Percentiles rank a stretch among this genome's conserved stretches.
Conservation (phyloP, 2,329 filamentous ascomycete species). For the Mycocentrospora acerina region DNA sequence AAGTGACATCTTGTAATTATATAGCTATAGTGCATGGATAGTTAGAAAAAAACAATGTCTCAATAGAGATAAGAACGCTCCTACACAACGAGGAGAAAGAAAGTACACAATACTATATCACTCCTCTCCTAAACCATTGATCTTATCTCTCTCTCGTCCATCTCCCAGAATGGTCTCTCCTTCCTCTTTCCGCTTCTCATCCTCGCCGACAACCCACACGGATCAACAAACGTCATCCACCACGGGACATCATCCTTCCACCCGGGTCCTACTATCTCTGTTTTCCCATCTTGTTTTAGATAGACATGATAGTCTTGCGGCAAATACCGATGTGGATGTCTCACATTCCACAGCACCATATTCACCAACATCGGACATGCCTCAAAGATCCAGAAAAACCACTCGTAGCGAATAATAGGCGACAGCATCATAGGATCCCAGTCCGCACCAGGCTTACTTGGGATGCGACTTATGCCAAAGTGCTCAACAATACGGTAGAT, state of each 20-base stretch:
- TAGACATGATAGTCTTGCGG: conserved; percentile 54
- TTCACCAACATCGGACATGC: conserved; percentile 52
- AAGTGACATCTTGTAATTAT: no score
- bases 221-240: conserved; percentile 28
- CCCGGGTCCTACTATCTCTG: conserved; percentile 21
- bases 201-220: conserved; percentile 14
- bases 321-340: conserved; percentile 52
- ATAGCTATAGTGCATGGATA: no score
- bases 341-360: conserved; percentile 51
- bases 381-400: conserved; percentile 57
- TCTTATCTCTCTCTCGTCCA: conserved; percentile 13
- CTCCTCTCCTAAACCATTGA: not conserved
- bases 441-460: conserved; percentile 36
- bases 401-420: conserved; percentile 47
- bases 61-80: no score
- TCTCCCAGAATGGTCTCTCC: conserved; percentile 22
- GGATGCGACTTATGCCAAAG: conserved; percentile 50
- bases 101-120: no score
- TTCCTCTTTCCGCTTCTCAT: conserved; percentile 6
- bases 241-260: conserved; percentile 24
- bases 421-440: conserved; percentile 38
- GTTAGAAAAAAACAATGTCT: no score
- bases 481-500: conserved; percentile 56
- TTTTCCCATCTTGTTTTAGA: conserved; percentile 35
- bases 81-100: no score